Base-by-base conservation (phyloP, 2,329 filamentous ascomycete species). In the Sarocladium kiliense region DNA sequence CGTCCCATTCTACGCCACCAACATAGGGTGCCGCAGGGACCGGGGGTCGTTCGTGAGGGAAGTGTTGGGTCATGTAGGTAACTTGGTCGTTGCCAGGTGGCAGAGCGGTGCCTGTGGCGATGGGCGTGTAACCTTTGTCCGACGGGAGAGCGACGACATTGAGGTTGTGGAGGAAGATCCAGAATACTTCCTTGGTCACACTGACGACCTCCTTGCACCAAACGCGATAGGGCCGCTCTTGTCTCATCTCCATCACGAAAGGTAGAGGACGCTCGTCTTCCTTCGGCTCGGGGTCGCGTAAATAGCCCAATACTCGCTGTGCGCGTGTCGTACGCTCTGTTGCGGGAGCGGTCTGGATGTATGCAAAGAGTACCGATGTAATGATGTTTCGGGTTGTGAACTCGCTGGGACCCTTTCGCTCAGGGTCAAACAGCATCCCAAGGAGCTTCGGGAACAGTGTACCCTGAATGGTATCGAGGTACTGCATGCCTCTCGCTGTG, bases 151-250 rank as follows among this genome's bases (percentile, higher is more conserved):
- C 80, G 36, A 97, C 81, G 45, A 97, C 86, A 64, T 97, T 97
- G 56, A 96, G 78, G 62, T 96, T 89, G 71, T 97, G 93, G 54
- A 97, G 79, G 74, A 97, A 99, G 67, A 97, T 97, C 93, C 93
- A 99, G 68, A 99, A 99, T 26, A 97, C 93, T 69, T 99, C 93
- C 70, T 97, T 97, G 41, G 92, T 96, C 49, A 97, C 93, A 63
- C 89, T 92, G 57, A 87, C 86, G 18, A 93, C 85, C 72, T 99
- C 94, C 70, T 92, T 94, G 72, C 87, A 91, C 93, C 93, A 99
- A 2, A 96, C 82, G 32, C 91, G 88, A 70, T 97, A 99, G 1
- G 93, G 93, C 0, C 93, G 83, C 51, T 91, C 84, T 34, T 87
- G 85, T 62, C 89, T 87, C 85, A 97, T 97, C 58, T 92, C 89